phyloP scores from a whole-genome alignment of 192 early-diverging fungal genomes.

The Umbelopsis vinacea region DNA sequence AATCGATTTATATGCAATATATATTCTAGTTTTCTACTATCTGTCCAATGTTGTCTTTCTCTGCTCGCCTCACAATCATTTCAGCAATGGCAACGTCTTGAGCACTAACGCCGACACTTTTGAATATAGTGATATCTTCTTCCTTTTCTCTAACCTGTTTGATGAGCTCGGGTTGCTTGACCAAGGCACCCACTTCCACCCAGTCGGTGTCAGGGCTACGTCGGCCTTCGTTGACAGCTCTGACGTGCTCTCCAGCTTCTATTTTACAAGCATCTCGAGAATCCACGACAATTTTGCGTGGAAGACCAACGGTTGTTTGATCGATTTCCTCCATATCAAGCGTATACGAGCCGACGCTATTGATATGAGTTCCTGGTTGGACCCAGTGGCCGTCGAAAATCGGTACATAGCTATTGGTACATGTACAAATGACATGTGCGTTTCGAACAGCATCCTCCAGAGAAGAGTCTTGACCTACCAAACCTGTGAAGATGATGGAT shows the following conservation, averaged over 20 bases:
- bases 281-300: conserved; percentile 44
- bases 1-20: neutral
- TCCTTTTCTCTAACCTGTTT: neutral
- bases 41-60: conserved; percentile 41
- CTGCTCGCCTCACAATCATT: conserved; percentile 45
- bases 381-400: conserved; percentile 50
- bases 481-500: conserved; percentile 33
- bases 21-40: conserved; percentile 40
- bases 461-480: conserved; percentile 28
- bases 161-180: conserved; percentile 17
- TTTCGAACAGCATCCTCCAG: conserved; percentile 39
- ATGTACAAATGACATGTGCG: conserved; percentile 58
- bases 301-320: conserved; percentile 37
- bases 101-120: conserved; percentile 58
- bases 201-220: conserved; percentile 29
- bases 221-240: conserved; percentile 37
- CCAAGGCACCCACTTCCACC: conserved; percentile 37
- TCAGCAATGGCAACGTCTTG: conserved; percentile 58
- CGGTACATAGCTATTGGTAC: conserved; percentile 49
- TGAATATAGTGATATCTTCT: conserved; percentile 52
- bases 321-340: conserved; percentile 59
- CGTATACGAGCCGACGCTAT: conserved; percentile 54
- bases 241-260: conserved; percentile 55
- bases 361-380: conserved; percentile 47
- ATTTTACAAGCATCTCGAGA: conserved; percentile 43